Conservation (phyloP, 345 rosid genomes). For the Cochlearia excelsa region DNA sequence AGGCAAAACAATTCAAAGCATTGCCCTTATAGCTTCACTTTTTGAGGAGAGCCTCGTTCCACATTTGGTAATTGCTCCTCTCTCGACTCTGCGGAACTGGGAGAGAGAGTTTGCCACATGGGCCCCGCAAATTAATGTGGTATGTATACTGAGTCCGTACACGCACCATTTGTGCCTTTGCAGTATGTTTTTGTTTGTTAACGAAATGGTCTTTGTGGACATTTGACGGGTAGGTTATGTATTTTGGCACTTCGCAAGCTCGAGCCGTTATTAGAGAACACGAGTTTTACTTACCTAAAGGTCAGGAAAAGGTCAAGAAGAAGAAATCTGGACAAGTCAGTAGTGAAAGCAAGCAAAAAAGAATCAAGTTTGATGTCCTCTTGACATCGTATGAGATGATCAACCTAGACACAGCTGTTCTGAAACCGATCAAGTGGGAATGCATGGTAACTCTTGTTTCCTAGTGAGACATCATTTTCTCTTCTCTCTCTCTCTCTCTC, state of each 20-base stretch:
- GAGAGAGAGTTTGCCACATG: conserved; percentile 97
- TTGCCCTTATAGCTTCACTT: conserved; percentile 96
- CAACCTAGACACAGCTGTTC: conserved; percentile 69
- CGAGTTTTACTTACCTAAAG: conserved; percentile 81
- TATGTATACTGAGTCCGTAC: conserved; percentile 41
- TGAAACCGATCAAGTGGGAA: conserved; percentile 95
- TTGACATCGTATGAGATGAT: conserved; percentile 98
- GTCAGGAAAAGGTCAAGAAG: conserved; percentile 70
- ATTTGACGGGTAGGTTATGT: conserved; percentile 68
- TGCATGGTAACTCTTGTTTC: conserved; percentile 72
- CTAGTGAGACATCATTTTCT: conserved; percentile 23
- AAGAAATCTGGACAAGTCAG: conserved; percentile 82
- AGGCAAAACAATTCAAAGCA: conserved; percentile 99
- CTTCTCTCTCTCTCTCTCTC: conserved; percentile 3
- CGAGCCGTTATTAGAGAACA: conserved; percentile 89
- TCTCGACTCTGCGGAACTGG: conserved; percentile 97
- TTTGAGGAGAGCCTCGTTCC: conserved; percentile 59
- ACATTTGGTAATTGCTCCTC: conserved; percentile 98
- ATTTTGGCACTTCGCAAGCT: conserved; percentile 81
- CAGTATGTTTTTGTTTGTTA: conserved; percentile 6
- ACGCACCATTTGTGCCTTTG: conserved; percentile 12
- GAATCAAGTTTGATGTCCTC: conserved; percentile 97
- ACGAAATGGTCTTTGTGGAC: conserved; percentile 18
- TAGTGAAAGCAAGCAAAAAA: conserved; percentile 83
- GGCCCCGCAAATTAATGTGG: conserved; percentile 99